phyloP scores from a whole-genome alignment of 768 basidiomycete species.

The Pleurotus eryngii region DNA sequence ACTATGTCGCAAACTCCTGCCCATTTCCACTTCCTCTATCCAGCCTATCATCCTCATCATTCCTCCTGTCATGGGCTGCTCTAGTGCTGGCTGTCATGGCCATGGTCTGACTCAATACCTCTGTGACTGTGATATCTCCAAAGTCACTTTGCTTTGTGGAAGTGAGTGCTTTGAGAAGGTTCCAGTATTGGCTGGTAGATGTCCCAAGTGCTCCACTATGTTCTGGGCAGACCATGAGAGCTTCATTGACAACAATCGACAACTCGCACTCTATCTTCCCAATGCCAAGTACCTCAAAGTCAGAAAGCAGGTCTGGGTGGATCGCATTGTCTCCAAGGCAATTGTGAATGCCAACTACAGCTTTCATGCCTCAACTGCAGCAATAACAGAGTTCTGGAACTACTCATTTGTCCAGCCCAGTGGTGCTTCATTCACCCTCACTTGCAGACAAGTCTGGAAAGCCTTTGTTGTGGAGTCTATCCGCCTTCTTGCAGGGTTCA shows the following conservation, averaged over 20 bases:
- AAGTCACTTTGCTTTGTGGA: slow-evolving; percentile 13
- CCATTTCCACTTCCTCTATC: not conserved
- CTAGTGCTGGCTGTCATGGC: not conserved
- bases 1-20: not conserved
- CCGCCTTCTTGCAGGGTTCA: slow-evolving; percentile 9
- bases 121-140: slow-evolving; percentile 8
- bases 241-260: not conserved
- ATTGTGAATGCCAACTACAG: slow-evolving; percentile 15
- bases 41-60: not conserved
- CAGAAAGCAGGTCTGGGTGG: slow-evolving; percentile 13
- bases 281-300: slow-evolving; percentile 14
- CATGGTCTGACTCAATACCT: not conserved
- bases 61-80: slow-evolving; percentile 2
- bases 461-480: slow-evolving; percentile 20
- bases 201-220: slow-evolving; percentile 10
- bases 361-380: slow-evolving; percentile 18
- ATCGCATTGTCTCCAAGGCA: slow-evolving; percentile 11
- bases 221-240: slow-evolving; percentile 19
- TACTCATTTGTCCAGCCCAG: slow-evolving; percentile 6
- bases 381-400: slow-evolving; percentile 14
- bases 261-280: slow-evolving; percentile 8
- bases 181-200: slow-evolving; percentile 14
- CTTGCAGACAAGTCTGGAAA: slow-evolving; percentile 14
- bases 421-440: not conserved
- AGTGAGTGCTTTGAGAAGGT: slow-evolving; percentile 5